Conservation (phyloP, 768 basidiomycete species). For the Infundibulicybe gibba region DNA sequence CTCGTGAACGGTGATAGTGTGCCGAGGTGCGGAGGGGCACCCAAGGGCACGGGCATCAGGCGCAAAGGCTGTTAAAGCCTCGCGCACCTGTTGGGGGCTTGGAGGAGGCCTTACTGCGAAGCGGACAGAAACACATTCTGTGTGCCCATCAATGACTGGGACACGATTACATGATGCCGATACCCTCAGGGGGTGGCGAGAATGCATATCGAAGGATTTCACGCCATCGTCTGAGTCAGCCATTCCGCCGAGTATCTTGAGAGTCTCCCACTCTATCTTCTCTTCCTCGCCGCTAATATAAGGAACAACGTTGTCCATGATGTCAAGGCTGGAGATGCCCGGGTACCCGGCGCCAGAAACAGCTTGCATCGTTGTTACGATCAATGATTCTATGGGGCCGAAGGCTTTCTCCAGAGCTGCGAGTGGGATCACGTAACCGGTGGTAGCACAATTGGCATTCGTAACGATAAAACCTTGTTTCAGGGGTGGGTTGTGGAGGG, state of each 20-base stretch:
- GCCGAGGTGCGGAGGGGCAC: slow-evolving; percentile 81
- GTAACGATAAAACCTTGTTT: slow-evolving; percentile 93
- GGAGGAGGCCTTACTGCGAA: slow-evolving; percentile 82
- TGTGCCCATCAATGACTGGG: slow-evolving; percentile 94
- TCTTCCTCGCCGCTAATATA: slow-evolving; percentile 94
- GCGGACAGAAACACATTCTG: slow-evolving; percentile 82
- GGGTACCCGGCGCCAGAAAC: slow-evolving; percentile 99
- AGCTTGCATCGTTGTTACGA: slow-evolving; percentile 97
- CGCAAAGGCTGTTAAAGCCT: slow-evolving; percentile 71
- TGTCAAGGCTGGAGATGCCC: slow-evolving; percentile 84
- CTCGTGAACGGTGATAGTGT: slow-evolving; percentile 89
- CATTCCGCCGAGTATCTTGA: slow-evolving; percentile 93
- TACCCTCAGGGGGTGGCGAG: slow-evolving; percentile 75
- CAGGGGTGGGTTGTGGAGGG: slow-evolving; percentile 61
- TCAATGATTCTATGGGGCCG: slow-evolving; percentile 87
- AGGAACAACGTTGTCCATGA: slow-evolving; percentile 94
- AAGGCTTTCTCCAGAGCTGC: slow-evolving; percentile 86
- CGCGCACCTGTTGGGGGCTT: slow-evolving; percentile 80
- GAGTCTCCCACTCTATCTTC: slow-evolving; percentile 98
- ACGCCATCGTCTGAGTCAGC: slow-evolving; percentile 47
- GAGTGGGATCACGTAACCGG: slow-evolving; percentile 89
- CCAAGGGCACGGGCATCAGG: slow-evolving; percentile 72
- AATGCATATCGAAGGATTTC: slow-evolving; percentile 82
- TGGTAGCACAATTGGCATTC: slow-evolving; percentile 98
- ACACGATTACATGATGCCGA: slow-evolving; percentile 95